Percentiles rank a stretch among this genome's conserved stretches.
These are phyloP conservation scores for Exophiala phaeomuriformis DNA, from an alignment of 2,329 filamentous ascomycete genomes.

Conservation along the genomic window DNA sequence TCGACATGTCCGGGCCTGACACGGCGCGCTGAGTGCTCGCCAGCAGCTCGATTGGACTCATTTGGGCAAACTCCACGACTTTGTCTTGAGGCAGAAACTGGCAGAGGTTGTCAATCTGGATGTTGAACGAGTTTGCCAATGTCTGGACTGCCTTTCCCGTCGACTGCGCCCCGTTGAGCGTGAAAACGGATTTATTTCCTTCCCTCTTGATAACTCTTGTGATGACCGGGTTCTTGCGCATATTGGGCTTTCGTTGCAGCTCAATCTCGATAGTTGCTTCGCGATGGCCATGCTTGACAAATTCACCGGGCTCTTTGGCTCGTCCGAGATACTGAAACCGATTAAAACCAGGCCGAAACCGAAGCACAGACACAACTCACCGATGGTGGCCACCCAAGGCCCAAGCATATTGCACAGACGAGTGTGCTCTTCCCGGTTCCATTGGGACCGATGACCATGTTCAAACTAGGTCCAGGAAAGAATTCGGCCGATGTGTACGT, in stretches of 20 bases:
- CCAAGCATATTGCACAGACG: slow-evolving; percentile 92
- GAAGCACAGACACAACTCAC: slow-evolving; percentile 32
- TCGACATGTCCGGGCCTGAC: slow-evolving; percentile 70
- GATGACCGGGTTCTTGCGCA: slow-evolving; percentile 61
- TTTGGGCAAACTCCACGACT: slow-evolving; percentile 83
- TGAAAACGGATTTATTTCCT: slow-evolving; percentile 74
- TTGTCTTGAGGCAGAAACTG: slow-evolving; percentile 95
- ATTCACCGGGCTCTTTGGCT: slow-evolving; percentile 76
- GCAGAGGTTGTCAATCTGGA: slow-evolving; percentile 95
- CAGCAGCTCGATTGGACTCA: slow-evolving; percentile 73
- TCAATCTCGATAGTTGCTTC: slow-evolving; percentile 85
- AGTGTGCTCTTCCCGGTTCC: slow-evolving; percentile 96
- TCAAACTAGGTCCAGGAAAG: slow-evolving; percentile 80
- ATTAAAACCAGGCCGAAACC: slow-evolving; percentile 2
- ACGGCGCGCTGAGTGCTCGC: slow-evolving; percentile 82
- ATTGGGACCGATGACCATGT: slow-evolving; percentile 99
- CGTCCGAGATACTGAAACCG: slow-evolving; percentile 63
- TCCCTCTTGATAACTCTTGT: slow-evolving; percentile 70
- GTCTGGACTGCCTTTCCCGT: slow-evolving; percentile 57
- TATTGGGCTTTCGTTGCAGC: slow-evolving; percentile 50
- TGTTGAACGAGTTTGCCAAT: slow-evolving; percentile 65
- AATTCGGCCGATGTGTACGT: slow-evolving; percentile 93
- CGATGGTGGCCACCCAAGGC: slow-evolving; percentile 71
- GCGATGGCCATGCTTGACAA: slow-evolving; percentile 79
- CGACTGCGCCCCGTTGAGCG: slow-evolving; percentile 60